Conservation (phyloP, 805 yeast genomes). For the Candida awuae region DNA sequence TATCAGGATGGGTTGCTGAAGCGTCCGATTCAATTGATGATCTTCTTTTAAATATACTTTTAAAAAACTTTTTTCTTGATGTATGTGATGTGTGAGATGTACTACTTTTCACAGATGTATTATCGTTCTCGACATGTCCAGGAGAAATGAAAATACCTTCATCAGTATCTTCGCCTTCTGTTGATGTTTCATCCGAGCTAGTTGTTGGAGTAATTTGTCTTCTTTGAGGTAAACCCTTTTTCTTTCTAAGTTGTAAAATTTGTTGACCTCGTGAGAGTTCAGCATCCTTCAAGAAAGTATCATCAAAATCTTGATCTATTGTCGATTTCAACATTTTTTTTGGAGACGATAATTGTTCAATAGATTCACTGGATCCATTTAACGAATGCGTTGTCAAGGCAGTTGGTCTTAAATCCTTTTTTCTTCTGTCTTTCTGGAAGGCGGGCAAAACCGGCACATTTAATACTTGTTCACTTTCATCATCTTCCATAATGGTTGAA, state of each 20-base stretch:
- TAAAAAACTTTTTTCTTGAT: not conserved
- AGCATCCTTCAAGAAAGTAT: constrained; percentile 23
- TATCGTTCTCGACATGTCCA: constrained; percentile 1
- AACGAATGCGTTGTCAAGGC: too few relatives aligned
- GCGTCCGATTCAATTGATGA: not conserved
- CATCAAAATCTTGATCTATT: constrained; percentile 28
- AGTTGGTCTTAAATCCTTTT: not conserved
- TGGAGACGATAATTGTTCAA: not conserved
- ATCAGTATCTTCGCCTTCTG: constrained; percentile 13
- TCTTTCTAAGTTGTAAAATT: constrained; percentile 5
- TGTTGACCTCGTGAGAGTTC: constrained; percentile 3
- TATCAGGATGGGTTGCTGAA: too few relatives aligned
- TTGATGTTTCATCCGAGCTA: constrained; percentile 21
- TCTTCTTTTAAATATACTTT: not conserved
- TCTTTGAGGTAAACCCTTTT: constrained; percentile 3
- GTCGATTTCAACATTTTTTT: constrained; percentile 12
- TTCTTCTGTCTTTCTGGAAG: constrained; percentile 9
- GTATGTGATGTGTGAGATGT: not conserved
- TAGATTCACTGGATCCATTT: not conserved
- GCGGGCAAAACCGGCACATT: constrained; percentile 23
- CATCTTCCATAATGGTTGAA: constrained; percentile 26
- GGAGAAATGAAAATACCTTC: constrained; percentile 2
- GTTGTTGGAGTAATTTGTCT: constrained; percentile 16
- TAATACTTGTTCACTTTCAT: constrained; percentile 22
- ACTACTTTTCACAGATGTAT: not conserved